phyloP scores from a whole-genome alignment of 1,139 yeast species.

The Yamadazyma atlantica region DNA sequence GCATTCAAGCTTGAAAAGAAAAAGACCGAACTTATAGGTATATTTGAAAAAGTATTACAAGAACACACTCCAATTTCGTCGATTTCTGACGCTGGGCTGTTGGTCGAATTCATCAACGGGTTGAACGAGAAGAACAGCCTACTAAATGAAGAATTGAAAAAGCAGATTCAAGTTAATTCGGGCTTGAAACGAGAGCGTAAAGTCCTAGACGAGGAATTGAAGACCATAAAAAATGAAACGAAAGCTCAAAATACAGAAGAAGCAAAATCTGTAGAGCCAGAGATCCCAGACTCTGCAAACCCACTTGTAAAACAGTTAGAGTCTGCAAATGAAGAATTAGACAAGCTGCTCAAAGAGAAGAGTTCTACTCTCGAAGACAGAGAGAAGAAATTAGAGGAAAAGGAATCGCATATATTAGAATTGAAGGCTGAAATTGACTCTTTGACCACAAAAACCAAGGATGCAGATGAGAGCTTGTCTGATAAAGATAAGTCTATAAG shows the following conservation, averaged over 20 bases:
- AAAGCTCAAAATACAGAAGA: not conserved
- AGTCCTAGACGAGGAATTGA: slow-evolving; percentile 15
- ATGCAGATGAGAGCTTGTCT: slow-evolving; percentile 2
- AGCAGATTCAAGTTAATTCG: slow-evolving; percentile 15
- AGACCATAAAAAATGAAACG: slow-evolving; percentile 10
- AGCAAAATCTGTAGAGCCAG: not conserved
- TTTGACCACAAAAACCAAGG: not conserved
- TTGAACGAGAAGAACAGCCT: slow-evolving; percentile 61
- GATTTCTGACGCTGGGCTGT: slow-evolving; percentile 66
- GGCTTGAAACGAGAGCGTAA: slow-evolving; percentile 17
- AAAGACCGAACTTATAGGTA: slow-evolving; percentile 58
- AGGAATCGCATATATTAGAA: not conserved
- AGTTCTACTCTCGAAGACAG: slow-evolving; percentile 1
- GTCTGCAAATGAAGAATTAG: slow-evolving; percentile 2
- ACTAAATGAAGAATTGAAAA: slow-evolving; percentile 52
- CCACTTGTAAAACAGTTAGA: not conserved
- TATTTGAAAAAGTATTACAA: slow-evolving; percentile 68
- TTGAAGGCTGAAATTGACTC: not conserved
- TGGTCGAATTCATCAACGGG: slow-evolving; percentile 70
- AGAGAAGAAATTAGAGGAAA: slow-evolving; percentile 2
- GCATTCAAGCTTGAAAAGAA: slow-evolving; percentile 84
- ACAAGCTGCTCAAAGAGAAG: not conserved
- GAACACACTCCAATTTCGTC: slow-evolving; percentile 82
- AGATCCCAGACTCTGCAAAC: not conserved
- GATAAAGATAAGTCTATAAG: slow-evolving; percentile 5